phyloP scores from a whole-genome alignment of 345 rosid genomes.

The Rhodomyrtus tomentosa region DNA sequence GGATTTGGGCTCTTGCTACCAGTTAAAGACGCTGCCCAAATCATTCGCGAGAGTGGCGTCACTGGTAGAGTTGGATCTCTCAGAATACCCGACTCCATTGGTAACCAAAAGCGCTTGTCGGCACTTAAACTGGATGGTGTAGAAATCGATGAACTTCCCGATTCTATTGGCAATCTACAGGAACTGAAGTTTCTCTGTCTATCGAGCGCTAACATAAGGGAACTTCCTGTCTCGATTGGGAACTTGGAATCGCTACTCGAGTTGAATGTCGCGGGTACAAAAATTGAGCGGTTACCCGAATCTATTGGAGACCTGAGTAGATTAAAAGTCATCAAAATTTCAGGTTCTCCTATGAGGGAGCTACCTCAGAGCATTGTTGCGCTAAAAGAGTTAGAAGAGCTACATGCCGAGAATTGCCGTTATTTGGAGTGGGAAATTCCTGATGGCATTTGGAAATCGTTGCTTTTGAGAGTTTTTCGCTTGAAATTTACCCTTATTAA shows the following conservation, averaged over 20 bases:
- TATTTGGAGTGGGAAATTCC: accelerated
- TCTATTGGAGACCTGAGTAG: neutral
- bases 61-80: neutral
- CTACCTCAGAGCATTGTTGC: accelerated
- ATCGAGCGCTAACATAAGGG: neutral
- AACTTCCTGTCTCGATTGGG: accelerated
- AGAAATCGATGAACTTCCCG: neutral
- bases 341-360: accelerated
- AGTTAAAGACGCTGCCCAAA: neutral
- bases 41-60: neutral
- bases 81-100: neutral
- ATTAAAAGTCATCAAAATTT: neutral
- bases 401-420: accelerated
- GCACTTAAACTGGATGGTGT: neutral
- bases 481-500: neutral
- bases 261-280: neutral
- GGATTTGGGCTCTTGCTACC: neutral
- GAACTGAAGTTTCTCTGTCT: neutral
- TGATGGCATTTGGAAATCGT: neutral
- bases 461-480: neutral
- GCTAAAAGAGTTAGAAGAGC: neutral
- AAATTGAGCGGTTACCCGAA: accelerated
- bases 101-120: neutral
- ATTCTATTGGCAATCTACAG: neutral
- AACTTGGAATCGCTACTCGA: neutral